Evolutionary conservation across 768 basidiomycete species (phyloP), one percentile per base, ranked within the genome.

Genomic region (Strobilomyces dryophilus): DNA sequence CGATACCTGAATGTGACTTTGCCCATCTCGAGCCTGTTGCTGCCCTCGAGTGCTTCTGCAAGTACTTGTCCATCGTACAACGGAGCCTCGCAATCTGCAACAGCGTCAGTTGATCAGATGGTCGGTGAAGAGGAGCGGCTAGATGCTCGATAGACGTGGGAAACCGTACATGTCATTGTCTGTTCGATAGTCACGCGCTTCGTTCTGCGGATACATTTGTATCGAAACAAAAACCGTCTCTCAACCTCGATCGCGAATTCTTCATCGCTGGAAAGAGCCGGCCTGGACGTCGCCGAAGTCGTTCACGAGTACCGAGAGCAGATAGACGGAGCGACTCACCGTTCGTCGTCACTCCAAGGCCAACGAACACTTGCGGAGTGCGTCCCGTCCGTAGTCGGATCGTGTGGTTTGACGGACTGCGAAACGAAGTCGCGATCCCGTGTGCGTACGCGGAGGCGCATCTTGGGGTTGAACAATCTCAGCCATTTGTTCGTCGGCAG

Each of bases 151-250:
- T 20, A 20, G 5, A 32, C 29, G 24, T 24, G 17, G 14, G 10
- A 27, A 27, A 54, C 62, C 5, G 57, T 57, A 12, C 64, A 58
- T 5, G 66, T n/a, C n/a, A n/a, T n/a, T n/a, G n/a, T 24, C 61
- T 66, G 64, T 29, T 61, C 61, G 20, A 64, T 37, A 8, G 52
- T 48, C 39, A 34, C 44, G 12, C 45, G 57, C 14, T 51, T 52
- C 49, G 64, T 66, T 42, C 65, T 65, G 54, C 64, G 65, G 36
- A 65, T 62, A 26, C 65, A 65, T 47, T 45, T 62, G 60, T 65
- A 67, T 27, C 56, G 10, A 0, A 64, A 27, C 24, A 64, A 20
- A 21, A 56, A 66, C 32, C 56, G 55, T 20, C 55, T 48, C 51
- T 65, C 57, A 11, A 65, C 20, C 18, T 61, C 39, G 35, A 65